These are phyloP conservation scores for Metarhizium robertsii DNA, from an alignment of 2,329 filamentous ascomycete species.

Conservation along the genomic window DNA sequence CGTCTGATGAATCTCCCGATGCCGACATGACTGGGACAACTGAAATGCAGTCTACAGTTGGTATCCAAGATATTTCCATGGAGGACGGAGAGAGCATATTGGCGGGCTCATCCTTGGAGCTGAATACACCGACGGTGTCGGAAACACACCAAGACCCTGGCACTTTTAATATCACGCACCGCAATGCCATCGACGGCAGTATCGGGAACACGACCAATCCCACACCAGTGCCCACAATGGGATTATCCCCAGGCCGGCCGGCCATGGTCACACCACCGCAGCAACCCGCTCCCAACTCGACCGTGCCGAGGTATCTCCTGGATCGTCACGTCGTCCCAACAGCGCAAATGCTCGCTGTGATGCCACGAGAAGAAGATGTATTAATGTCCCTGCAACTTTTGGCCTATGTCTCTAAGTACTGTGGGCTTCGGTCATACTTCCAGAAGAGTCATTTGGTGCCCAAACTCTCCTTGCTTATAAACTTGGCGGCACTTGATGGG, in stretches of 20 bases:
- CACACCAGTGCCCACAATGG: conserved; percentile 55
- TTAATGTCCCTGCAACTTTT: conserved; percentile 95
- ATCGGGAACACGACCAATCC: conserved; percentile 65
- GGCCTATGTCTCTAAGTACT: conserved; percentile 98
- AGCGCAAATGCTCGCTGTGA: conserved; percentile 71
- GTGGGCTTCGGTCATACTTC: conserved; percentile 90
- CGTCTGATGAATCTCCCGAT: conserved; percentile 68
- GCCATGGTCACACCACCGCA: conserved; percentile 63
- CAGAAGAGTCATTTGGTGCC: conserved; percentile 92
- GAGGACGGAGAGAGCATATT: conserved; percentile 75
- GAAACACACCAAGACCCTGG: conserved; percentile 74
- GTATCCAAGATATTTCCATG: conserved; percentile 73
- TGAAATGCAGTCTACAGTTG: conserved; percentile 72
- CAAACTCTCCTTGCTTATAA: conserved; percentile 78
- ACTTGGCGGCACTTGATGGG: conserved; percentile 71
- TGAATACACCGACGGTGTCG: conserved; percentile 70
- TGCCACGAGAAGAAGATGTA: conserved; percentile 95
- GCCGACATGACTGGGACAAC: conserved; percentile 71
- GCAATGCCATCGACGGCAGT: conserved; percentile 74
- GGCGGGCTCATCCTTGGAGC: conserved; percentile 61
- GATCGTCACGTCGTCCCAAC: conserved; percentile 62
- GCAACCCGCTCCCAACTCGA: conserved; percentile 60
- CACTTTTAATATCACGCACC: conserved; percentile 90
- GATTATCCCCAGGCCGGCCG: conserved; percentile 65
- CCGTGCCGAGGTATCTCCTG: conserved; percentile 69